These are phyloP conservation scores for Dactylellina haptotyla DNA, from an alignment of 2,329 filamentous ascomycete genomes.

Conservation along the genomic window DNA sequence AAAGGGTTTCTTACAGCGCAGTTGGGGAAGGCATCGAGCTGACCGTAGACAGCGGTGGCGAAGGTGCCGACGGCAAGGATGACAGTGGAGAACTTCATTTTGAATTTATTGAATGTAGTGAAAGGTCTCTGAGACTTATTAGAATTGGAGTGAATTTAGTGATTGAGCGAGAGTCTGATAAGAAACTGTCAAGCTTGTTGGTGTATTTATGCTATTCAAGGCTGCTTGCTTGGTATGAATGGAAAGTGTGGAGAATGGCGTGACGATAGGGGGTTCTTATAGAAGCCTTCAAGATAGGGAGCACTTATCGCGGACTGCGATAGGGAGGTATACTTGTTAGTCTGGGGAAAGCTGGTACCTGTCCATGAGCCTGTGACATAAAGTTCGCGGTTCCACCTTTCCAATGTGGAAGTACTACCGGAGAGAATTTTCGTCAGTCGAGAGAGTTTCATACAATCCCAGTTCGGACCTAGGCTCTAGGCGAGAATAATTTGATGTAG, in stretches of 20 bases:
- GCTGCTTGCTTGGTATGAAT: slow-evolving; percentile 26
- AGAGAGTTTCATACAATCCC: slow-evolving; percentile 1
- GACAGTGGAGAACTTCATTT: slow-evolving; percentile 57
- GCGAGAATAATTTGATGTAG: slow-evolving; percentile 18
- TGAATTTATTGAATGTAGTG: slow-evolving; percentile 20
- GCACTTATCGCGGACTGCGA: neutral
- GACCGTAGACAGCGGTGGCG: slow-evolving; percentile 53
- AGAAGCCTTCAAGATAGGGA: slow-evolving; percentile 21
- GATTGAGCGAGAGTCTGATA: slow-evolving; percentile 26
- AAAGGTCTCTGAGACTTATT: slow-evolving; percentile 29
- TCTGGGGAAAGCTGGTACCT: slow-evolving; percentile 33
- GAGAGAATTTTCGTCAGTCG: slow-evolving; percentile 42
- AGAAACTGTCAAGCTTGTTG: slow-evolving; percentile 24
- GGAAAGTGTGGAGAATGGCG: slow-evolving; percentile 39
- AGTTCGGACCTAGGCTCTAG: slow-evolving; percentile 9
- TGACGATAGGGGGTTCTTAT: slow-evolving; percentile 47
- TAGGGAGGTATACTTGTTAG: slow-evolving; percentile 24
- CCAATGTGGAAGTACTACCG: slow-evolving; percentile 39
- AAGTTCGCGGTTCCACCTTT: slow-evolving; percentile 35
- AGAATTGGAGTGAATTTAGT: neutral
- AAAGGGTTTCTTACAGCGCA: slow-evolving; percentile 55
- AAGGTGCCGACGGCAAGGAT: slow-evolving; percentile 50
- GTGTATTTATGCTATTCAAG: slow-evolving; percentile 23
- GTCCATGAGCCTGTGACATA: slow-evolving; percentile 40
- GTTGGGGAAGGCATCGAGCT: slow-evolving; percentile 52